Evolutionary conservation across 768 basidiomycete genomes (phyloP), one percentile per base, ranked within the genome.

Genomic region (Saitozyma podzolica): DNA sequence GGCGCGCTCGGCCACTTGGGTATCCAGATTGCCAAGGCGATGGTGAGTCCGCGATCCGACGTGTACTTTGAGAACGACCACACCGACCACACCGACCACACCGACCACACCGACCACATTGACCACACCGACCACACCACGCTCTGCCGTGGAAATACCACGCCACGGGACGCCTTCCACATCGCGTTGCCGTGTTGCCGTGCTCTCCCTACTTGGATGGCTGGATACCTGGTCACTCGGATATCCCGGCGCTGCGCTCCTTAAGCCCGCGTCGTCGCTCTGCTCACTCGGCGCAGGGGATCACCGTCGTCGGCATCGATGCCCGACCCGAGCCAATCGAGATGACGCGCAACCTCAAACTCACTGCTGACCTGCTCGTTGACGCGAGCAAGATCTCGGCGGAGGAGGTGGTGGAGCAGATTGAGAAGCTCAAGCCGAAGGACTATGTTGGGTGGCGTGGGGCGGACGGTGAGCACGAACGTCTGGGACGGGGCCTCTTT

Each of bases 1-100:
- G 68, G 68, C 7, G 68, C 68, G 6, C 39, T 69, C n/a, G 68
- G 68, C 9, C 41, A 40, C 42, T 49, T 69, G 19, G 68, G 68
- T 29, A 58, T 63, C 17, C 68, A 69, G 45, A 61, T 69, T 54
- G 68, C 59, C 8, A 69, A 66, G 48, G 65, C 62, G 17, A 37
- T 59, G 61, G 65, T 66, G 48, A 64, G 65, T 50, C 37, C 20
- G 9, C n/a, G 16, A 10, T 47, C 13, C 41, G 4, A 20, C 4
- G n/a, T 58, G 29, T 8, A 29, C 29, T 29, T 29, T 29, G 29
- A 29, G 29, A 29, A 29, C 29, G 29, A 29, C 29, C 29, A 29
- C 29, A 5, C 29, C 29, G n/a, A n/a, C n/a, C n/a, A n/a, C n/a
- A n/a, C n/a, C n/a, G n/a, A n/a, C n/a, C n/a, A n/a, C n/a, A n/a